Evolutionary conservation across 139 green algal genomes (phyloP).

Genomic region (Gonium pectorale): DNA sequence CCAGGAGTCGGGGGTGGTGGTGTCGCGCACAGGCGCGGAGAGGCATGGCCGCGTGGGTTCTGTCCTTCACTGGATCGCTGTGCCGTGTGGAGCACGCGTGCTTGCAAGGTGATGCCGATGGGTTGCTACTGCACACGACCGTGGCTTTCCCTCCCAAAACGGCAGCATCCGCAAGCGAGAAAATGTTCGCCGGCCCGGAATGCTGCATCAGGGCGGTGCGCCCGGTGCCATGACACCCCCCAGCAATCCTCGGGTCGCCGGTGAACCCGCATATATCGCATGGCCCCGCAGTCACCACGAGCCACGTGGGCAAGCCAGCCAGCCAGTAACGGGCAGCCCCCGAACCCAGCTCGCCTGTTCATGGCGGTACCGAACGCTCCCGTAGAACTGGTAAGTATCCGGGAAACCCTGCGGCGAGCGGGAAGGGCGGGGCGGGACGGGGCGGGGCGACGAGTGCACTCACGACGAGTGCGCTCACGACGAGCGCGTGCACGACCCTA

Average conservation of each 20-base stretch:
- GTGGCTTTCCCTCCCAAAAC: not conserved
- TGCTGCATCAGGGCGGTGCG: not conserved
- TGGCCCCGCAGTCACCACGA: not conserved
- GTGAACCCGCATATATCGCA: not conserved
- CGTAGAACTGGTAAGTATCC: constrained; percentile 85
- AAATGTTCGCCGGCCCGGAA: not conserved
- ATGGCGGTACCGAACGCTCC: constrained; percentile 89
- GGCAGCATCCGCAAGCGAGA: too few relatives aligned
- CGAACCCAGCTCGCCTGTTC: constrained; percentile 70
- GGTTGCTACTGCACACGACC: not conserved
- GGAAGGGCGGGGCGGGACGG: not conserved
- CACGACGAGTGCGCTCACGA: too few relatives aligned
- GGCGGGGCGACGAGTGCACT: not conserved
- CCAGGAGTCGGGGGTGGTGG: not conserved
- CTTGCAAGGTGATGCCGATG: not conserved
- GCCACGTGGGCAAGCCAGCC: not conserved
- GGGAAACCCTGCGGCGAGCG: constrained; percentile 87
- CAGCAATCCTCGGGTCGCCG: not conserved
- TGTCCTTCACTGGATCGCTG: not conserved
- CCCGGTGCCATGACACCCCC: not conserved
- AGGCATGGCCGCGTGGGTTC: not conserved
- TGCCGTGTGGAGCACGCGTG: not conserved
- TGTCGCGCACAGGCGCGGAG: too few relatives aligned
- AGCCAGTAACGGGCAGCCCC: not conserved
- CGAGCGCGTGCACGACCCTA: too few relatives aligned